A percentile compares a stretch with the other conserved stretches of the same genome.
Evolutionary conservation across 768 basidiomycete genomes (phyloP).

Genomic region (Leccinellum albellum): DNA sequence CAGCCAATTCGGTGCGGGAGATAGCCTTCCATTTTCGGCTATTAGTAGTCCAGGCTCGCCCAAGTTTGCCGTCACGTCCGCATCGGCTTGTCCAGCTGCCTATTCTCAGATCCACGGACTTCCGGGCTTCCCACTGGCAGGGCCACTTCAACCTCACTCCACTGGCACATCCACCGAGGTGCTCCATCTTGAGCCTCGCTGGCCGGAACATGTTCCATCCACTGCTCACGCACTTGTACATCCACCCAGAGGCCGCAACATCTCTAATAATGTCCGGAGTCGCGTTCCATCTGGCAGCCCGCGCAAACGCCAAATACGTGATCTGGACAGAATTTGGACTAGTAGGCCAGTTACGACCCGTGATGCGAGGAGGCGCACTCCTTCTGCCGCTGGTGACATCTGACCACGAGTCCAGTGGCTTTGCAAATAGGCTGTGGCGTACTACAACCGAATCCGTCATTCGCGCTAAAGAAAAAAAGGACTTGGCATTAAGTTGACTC

Average conservation of each 20-base stretch:
- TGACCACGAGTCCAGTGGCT: conserved; percentile 10
- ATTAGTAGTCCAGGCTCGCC: conserved; percentile 5
- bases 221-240: conserved; percentile 1
- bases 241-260: conserved; percentile 8
- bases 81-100: conserved; percentile 6
- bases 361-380: conserved; percentile 29
- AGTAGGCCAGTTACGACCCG: conserved; percentile 20
- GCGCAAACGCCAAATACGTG: conserved; percentile 14
- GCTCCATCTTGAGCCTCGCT: conserved; percentile 3
- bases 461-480: not conserved
- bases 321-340: conserved; percentile 22
- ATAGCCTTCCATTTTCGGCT: conserved; percentile 9
- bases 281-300: conserved; percentile 20
- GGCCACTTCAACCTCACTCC: conserved; percentile 4
- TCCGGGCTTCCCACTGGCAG: conserved; percentile 24
- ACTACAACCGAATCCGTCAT: conserved; percentile 10
- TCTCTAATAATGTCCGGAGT: conserved; percentile 8
- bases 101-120: conserved; percentile 22
- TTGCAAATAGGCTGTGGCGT: conserved; percentile 5
- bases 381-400: conserved; percentile 32
- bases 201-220: conserved; percentile 6
- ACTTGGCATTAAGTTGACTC: conserved; percentile 3
- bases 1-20: conserved; percentile 12
- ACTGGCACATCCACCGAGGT: not conserved
- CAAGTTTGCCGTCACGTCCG: not conserved